Base-by-base conservation (phyloP, 106 monocot species). In the Acorus calamus region DNA sequence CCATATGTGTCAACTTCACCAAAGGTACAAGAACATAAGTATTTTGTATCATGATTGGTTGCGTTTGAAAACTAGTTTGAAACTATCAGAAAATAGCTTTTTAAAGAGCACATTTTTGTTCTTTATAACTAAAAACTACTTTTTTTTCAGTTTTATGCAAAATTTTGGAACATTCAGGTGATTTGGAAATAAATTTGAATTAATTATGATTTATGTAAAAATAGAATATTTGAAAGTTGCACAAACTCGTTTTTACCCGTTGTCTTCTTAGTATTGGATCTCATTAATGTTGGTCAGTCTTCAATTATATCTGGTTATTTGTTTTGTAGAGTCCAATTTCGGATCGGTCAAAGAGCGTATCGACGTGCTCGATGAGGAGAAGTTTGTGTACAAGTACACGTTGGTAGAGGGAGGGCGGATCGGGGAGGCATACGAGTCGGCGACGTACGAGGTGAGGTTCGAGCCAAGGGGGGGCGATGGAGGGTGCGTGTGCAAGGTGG, bases 341-440 rank as follows among this genome's bases (percentile, higher is more conserved):
- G 49, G 12, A 5, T 46, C 55, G 44, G 8, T 60, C 11, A 60
- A 46, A 60, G 73, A 74, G 41, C 57, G 66, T 7, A 4, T 61
- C 2, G 66, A 74, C 13, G 8, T 66, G 45, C 43, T 74, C 2
- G 73, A 74, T 66, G 50, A 42, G 6, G 73, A 74, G 73, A 61
- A 61, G n/a, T 60, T 66, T 8, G 73, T 53, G 53, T 8, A 2
- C 60, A 52, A 14, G 14, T 42, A 66, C 50, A 74, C 49, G 3
- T 11, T 57, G 14, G n/a, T 74, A 1, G 73, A 66, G 44, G 66
- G 73, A 2, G 58, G 60, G 2, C 8, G 46, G 3, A 51, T 74
- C 7, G 73, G 66, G 4, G 52, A 8, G 45, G 66, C 58, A 8
- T 13, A 66, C 50, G 45, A 52, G 53, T 46, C 51, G 2, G 66